phyloP scores from a whole-genome alignment of 2,329 filamentous ascomycete genomes.

The Alternaria incomplexa region DNA sequence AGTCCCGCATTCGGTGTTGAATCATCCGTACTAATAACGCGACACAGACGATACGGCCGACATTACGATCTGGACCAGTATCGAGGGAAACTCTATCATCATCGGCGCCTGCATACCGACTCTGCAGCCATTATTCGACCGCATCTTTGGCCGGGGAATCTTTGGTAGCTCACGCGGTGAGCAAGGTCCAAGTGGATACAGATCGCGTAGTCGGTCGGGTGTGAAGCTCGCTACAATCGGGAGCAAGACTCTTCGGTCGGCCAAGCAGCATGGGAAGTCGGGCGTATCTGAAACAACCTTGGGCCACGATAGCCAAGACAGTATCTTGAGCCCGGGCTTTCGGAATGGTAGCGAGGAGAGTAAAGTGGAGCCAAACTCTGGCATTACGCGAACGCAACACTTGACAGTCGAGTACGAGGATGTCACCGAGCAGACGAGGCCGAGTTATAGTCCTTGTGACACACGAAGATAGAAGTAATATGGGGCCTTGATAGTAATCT shows the following conservation, averaged over 20 bases:
- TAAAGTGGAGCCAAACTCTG: background rate
- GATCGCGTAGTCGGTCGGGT: background rate
- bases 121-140: background rate
- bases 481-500: background rate
- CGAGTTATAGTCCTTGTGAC: background rate
- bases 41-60: background rate
- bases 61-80: constrained; percentile 5
- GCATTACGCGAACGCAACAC: background rate
- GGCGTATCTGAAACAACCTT: background rate
- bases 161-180: background rate
- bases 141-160: background rate
- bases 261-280: background rate
- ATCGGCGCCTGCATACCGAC: constrained; percentile 4
- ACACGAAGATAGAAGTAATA: background rate
- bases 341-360: background rate
- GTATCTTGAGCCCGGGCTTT: background rate
- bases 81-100: constrained; percentile 1
- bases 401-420: background rate
- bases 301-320: background rate
- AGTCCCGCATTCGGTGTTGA: background rate
- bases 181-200: background rate
- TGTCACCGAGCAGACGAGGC: background rate
- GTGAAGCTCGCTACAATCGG: background rate
- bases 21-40: background rate
- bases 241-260: background rate